Percentiles rank a stretch among this genome's conserved stretches.
phyloP scores from a whole-genome alignment of 176 grass and related monocot genomes.

The Musa troglodytarum region DNA sequence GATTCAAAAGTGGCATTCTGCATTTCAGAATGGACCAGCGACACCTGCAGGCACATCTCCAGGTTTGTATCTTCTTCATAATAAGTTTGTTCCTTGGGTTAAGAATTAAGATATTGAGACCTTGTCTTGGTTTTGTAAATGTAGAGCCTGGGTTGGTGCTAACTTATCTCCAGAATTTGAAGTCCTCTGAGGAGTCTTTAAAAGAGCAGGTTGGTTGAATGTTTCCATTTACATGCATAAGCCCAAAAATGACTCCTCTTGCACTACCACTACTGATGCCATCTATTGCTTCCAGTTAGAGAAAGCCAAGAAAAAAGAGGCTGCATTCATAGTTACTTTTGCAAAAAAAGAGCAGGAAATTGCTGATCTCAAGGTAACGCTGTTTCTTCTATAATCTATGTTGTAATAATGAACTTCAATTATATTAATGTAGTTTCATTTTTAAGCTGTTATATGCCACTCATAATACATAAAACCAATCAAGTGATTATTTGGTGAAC shows the following conservation, averaged over 20 bases:
- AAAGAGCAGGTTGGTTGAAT: constrained; percentile 71
- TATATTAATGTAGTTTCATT: neutral
- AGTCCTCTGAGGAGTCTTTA: constrained; percentile 90
- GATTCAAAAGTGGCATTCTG: constrained; percentile 87
- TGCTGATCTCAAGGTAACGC: constrained; percentile 71
- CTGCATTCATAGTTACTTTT: constrained; percentile 93
- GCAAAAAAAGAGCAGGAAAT: constrained; percentile 98
- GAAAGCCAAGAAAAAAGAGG: constrained; percentile 99
- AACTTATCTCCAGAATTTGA: constrained; percentile 73
- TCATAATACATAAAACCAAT: too few relatives aligned
- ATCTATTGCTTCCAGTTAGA: constrained; percentile 54
- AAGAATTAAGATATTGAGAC: neutral
- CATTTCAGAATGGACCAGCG: constrained; percentile 75
- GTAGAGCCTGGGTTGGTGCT: constrained; percentile 74
- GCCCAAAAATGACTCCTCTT: neutral
- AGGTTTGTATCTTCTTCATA: constrained; percentile 32
- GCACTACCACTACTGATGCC: constrained; percentile 2
- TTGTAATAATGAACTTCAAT: neutral
- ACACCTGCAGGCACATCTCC: constrained; percentile 50
- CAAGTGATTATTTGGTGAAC: too few relatives aligned
- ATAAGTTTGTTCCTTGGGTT: neutral
- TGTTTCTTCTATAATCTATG: neutral
- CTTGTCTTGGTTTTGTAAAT: constrained; percentile 20
- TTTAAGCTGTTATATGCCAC: too few relatives aligned
- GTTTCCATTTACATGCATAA: constrained; percentile 1